Evolutionary conservation across 1,284 basidiomycete genomes (phyloP), one percentile per base, ranked within the genome.

Genomic region (Trichosporon inkin): DNA sequence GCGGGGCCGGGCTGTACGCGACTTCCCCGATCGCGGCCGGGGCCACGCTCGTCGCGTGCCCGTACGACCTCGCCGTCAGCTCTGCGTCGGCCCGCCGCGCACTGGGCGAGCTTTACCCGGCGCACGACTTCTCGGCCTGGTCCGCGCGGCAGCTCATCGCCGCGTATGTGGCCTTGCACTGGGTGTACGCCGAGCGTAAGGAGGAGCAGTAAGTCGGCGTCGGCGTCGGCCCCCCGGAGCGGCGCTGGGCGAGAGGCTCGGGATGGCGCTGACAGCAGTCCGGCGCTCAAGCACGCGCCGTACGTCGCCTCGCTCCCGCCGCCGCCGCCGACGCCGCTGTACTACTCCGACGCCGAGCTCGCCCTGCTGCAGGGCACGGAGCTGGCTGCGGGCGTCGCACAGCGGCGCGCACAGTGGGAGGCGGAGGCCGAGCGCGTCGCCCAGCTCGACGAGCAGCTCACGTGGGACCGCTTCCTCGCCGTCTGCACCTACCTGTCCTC

Each of bases 401-500:
- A 89, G 65, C 82, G 88, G 6, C 76, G 81, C 62, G 75, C 75
- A 2, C 81, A 82, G 19, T 89, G 87, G 86, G 74, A 77, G 58
- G 65, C 66, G 0, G 69, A 68, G 4, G 71, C 69, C 6, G 68
- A 81, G 14, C 68, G 87, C 44, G 58, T 69, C 0, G 64, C 70
- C 6, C 61, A 78, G 16, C 80, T 84, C 81, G 83, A 79, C 8
- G 73, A 79, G 2, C 77, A 72, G 0, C 84, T 89, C 61, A 86
- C 85, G 10, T 91, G 88, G 88, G 83, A 87, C 6, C 72, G 78
- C 16, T 93, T 89, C 70, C 79, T 88, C 4, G 81, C 84, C 0
- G 85, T 88, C 2, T 80, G 85, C 16, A 90, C 89, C 0, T 87
- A 89, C 70, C 80, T 91, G 41, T 89, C 90, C 0, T 93, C 92